Evolutionary conservation across 768 basidiomycete species (phyloP), one percentile per base, ranked within the genome.

Genomic region (Rhodotorula kratochvilovae): DNA sequence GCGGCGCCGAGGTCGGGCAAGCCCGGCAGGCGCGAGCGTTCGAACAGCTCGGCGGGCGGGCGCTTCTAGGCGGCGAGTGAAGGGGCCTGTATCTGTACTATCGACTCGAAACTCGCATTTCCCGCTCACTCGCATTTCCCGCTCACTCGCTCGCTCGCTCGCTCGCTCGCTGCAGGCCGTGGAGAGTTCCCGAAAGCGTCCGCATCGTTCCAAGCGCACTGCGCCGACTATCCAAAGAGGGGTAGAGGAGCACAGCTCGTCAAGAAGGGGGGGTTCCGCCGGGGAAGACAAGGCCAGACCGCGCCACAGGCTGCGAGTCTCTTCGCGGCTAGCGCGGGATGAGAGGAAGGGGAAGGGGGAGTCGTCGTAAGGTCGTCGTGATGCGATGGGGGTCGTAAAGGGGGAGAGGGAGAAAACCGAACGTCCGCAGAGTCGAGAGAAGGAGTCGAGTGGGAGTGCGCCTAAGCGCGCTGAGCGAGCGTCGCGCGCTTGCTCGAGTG

Each of bases 251-350:
- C 68, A 33, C 68, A 63, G 62, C 68, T 69, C 68, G 8, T 21
- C 33, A 39, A 27, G 53, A 51, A 56, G 35, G 45, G 45, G 45
- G 17, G 51, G 12, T 12, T 21, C 63, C 68, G 27, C 56, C 57
- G n/a, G 57, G 57, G 64, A 65, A 46, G 33, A 56, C 12, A 31
- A 23, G 29, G 0, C 21, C 48, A 65, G 70, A 71, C 60, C 70
- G 70, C 65, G 70, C 70, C 60, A 42, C 60, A 66, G 64, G 69
- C 69, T 62, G 62, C 70, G 35, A 55, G 70, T 71, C 70, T 71
- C 57, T 67, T 71, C 70, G 70, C 66, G 70, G 19, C 70, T 67
- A 67, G 66, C 70, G 70, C 70, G 70, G 66, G 54, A 54, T 16
- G 36, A 29, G 25, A 25, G 31, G 12, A 31, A 39, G 39, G 27